Conservation (phyloP, 768 basidiomycete genomes). For the Chalciporus pseudorubinellus region DNA sequence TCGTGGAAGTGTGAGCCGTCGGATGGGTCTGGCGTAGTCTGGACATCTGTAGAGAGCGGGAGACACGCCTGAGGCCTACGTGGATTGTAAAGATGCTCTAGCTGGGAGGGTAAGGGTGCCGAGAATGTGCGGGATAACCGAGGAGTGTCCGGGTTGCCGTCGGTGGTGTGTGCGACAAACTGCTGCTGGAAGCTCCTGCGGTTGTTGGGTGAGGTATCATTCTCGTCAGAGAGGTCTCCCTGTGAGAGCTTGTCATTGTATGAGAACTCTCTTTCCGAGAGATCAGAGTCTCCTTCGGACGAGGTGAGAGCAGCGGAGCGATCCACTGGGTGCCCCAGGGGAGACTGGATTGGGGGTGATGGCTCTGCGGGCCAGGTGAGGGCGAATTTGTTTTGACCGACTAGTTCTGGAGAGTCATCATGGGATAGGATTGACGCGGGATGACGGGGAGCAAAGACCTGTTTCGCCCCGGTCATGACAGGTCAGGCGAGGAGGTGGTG, state of each 20-base stretch:
- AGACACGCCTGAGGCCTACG: constrained; percentile 32
- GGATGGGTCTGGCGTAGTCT: constrained; percentile 18
- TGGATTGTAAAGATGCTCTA: constrained; percentile 75
- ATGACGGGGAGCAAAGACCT: constrained; percentile 51
- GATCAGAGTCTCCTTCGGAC: constrained; percentile 50
- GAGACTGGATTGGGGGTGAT: constrained; percentile 38
- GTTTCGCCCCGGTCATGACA: constrained; percentile 32
- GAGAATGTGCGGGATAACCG: constrained; percentile 76
- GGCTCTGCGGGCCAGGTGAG: constrained; percentile 55
- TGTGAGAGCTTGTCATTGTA: constrained; percentile 31
- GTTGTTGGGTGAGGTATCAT: constrained; percentile 24
- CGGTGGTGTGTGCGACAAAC: constrained; percentile 14
- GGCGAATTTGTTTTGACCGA: constrained; percentile 55
- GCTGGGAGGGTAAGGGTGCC: constrained; percentile 74
- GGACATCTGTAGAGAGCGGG: constrained; percentile 13
- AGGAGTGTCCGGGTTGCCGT: constrained; percentile 37
- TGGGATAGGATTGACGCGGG: constrained; percentile 37
- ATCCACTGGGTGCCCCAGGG: constrained; percentile 31
- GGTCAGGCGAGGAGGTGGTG: constrained; percentile 3
- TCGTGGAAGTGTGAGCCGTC: constrained; percentile 50
- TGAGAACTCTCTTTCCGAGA: constrained; percentile 45
- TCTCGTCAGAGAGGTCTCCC: constrained; percentile 33
- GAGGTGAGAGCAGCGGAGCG: constrained; percentile 45
- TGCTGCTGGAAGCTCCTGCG: constrained; percentile 28
- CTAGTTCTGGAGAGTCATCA: constrained; percentile 46